These are phyloP conservation scores for Calonectria ilicicola DNA, from an alignment of 2,329 filamentous ascomycete genomes.

Conservation along the genomic window DNA sequence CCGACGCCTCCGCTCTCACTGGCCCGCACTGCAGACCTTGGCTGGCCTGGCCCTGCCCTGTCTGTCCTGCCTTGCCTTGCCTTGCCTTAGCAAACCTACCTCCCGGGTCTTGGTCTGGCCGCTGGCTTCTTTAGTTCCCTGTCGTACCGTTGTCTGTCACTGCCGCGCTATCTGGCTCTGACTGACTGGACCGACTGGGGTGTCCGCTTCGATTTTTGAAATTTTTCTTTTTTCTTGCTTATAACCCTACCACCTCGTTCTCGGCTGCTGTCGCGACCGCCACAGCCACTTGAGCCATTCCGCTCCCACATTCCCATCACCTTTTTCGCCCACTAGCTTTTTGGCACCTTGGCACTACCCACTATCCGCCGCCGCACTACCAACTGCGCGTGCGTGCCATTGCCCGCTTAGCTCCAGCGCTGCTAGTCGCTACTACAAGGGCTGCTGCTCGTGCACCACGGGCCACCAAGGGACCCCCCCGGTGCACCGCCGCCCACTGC, in stretches of 20 bases:
- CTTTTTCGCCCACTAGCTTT: constrained; percentile 10
- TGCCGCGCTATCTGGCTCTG: constrained; percentile 11
- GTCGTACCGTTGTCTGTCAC: constrained; percentile 23
- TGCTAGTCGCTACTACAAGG: constrained; percentile 8
- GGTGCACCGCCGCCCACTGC: constrained; percentile 3
- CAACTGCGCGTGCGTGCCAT: constrained; percentile 22
- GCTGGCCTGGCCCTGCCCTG: constrained; percentile 19
- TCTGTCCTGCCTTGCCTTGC: constrained; percentile 25
- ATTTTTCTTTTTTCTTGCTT: background rate
- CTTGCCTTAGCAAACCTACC: constrained; percentile 21
- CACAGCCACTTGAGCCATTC: constrained; percentile 1
- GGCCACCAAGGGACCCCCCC: constrained; percentile 15
- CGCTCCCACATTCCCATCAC: background rate
- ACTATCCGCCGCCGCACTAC: constrained; percentile 17
- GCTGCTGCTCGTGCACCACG: constrained; percentile 17
- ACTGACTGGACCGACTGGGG: constrained; percentile 17
- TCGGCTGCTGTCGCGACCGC: constrained; percentile 8
- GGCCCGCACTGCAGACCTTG: constrained; percentile 12
- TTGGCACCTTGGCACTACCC: constrained; percentile 17
- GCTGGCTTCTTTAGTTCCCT: constrained; percentile 7
- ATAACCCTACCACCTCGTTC: background rate
- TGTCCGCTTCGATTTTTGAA: background rate
- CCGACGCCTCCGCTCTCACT: constrained; percentile 32
- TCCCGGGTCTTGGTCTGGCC: constrained; percentile 9
- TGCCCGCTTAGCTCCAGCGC: constrained; percentile 19